Percentiles rank a stretch among this genome's conserved stretches.
Evolutionary conservation across 345 rosid species (phyloP).

Genomic region (Pugionium cornutum): DNA sequence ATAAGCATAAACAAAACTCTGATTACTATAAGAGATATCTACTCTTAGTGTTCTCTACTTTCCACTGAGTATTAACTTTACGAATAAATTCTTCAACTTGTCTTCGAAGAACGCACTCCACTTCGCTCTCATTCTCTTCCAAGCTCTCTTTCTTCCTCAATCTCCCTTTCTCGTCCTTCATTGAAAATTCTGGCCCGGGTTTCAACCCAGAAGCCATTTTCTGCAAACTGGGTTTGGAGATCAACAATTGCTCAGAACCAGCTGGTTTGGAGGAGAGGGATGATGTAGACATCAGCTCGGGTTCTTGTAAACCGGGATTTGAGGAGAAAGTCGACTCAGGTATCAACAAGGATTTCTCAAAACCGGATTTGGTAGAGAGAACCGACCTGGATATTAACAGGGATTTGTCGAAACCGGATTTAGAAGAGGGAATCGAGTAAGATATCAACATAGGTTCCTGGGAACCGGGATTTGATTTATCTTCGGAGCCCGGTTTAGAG

Average conservation of each 20-base stretch:
- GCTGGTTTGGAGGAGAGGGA: constrained; percentile 6
- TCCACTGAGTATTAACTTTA: constrained; percentile 61
- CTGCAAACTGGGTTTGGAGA: constrained; percentile 9
- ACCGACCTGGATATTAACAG: not conserved
- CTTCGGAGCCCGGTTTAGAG: constrained; percentile 6
- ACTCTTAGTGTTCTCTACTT: constrained; percentile 42
- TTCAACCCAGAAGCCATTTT: not conserved
- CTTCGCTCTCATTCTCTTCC: constrained; percentile 21
- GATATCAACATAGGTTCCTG: not conserved
- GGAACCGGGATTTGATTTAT: constrained; percentile 9
- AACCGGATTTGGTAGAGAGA: constrained; percentile 8
- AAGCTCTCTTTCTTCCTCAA: constrained; percentile 6
- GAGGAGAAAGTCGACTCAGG: not conserved
- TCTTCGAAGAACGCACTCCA: constrained; percentile 52
- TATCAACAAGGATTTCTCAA: not conserved
- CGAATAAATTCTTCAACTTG: constrained; percentile 63
- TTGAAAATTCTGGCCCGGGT: constrained; percentile 21
- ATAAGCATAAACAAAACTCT: constrained; percentile 24
- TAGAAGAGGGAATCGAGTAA: constrained; percentile 25
- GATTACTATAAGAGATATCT: constrained; percentile 23
- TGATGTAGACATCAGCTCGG: not conserved
- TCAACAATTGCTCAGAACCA: constrained; percentile 18
- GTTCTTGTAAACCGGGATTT: constrained; percentile 12
- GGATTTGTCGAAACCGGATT: constrained; percentile 15
- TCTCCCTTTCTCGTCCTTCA: constrained; percentile 31